Percentiles rank a stretch among this genome's conserved stretches.
These are phyloP conservation scores for Boletus tomentosulus DNA, from an alignment of 768 basidiomycete genomes.

Conservation along the genomic window DNA sequence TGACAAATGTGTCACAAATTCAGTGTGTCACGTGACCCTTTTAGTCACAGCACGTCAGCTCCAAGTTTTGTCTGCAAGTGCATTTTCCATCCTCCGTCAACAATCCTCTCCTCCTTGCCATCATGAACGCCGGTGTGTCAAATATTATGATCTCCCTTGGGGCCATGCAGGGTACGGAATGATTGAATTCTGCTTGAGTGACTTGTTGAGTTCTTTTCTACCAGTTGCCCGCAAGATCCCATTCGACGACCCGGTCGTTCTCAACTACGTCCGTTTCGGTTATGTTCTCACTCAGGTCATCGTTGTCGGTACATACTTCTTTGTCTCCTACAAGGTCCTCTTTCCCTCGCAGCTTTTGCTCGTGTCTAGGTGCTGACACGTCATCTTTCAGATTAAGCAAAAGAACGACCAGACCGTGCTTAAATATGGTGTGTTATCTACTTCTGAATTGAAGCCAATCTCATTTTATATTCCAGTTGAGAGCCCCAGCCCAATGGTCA, in stretches of 20 bases:
- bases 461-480: constrained; percentile 52
- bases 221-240: constrained; percentile 87
- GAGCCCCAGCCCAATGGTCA: constrained; percentile 67
- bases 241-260: constrained; percentile 81
- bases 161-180: constrained; percentile 76
- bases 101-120: constrained; percentile 20
- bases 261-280: constrained; percentile 78
- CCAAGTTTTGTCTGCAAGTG: neutral
- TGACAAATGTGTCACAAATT: constrained; percentile 9
- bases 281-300: constrained; percentile 75
- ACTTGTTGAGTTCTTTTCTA: neutral
- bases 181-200: neutral
- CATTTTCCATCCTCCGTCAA: constrained; percentile 10
- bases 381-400: constrained; percentile 64
- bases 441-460: neutral
- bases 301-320: constrained; percentile 77
- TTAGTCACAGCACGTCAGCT: neutral
- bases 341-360: neutral
- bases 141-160: constrained; percentile 89
- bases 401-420: constrained; percentile 96
- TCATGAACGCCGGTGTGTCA: constrained; percentile 71
- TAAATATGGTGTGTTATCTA: constrained; percentile 73
- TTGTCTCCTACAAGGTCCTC: constrained; percentile 61
- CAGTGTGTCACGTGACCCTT: neutral
- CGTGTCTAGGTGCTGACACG: constrained; percentile 11